Evolutionary conservation across 208 protist genomes (phyloP).

Genomic region (Leishmania turanica): DNA sequence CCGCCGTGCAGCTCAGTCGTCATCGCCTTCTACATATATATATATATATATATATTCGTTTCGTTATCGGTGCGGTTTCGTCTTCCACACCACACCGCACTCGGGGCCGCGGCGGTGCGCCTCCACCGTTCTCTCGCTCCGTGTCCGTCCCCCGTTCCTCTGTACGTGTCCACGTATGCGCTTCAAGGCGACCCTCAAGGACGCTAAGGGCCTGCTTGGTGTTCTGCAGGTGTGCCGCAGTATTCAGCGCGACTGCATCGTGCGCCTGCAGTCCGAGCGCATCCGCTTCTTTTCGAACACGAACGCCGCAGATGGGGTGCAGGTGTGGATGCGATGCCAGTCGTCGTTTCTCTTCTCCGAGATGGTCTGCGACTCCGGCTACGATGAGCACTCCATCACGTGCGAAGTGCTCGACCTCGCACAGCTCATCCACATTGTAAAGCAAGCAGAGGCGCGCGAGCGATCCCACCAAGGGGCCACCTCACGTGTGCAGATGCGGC

Average conservation of each 20-base stretch:
- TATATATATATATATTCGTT: no score
- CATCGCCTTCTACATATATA: no score
- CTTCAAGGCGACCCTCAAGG: conserved; percentile 72
- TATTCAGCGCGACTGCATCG: conserved; percentile 61
- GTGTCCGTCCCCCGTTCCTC: not conserved
- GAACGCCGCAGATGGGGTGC: conserved; percentile 57
- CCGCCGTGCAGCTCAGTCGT: no score
- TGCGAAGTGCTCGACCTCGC: conserved; percentile 72
- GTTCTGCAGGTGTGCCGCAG: conserved; percentile 68
- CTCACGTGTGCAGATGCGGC: conserved; percentile 53
- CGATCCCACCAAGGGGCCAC: conserved; percentile 18
- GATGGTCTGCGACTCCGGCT: conserved; percentile 67
- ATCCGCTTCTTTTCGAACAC: conserved; percentile 73
- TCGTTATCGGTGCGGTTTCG: not conserved
- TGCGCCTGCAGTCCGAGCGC: conserved; percentile 61
- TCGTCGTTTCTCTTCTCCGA: conserved; percentile 70
- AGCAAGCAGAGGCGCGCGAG: conserved; percentile 55
- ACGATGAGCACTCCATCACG: conserved; percentile 73
- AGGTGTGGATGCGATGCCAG: conserved; percentile 74
- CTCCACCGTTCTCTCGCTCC: not conserved
- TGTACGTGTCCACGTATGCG: conserved; percentile 40
- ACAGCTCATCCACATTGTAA: conserved; percentile 69
- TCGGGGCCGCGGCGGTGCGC: not conserved
- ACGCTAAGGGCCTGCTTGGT: conserved; percentile 53
- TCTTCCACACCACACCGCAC: not conserved